Percentiles rank a stretch among this genome's conserved stretches.
These are phyloP conservation scores for Lactarius tabidus DNA, from an alignment of 768 basidiomycete genomes.

Conservation along the genomic window DNA sequence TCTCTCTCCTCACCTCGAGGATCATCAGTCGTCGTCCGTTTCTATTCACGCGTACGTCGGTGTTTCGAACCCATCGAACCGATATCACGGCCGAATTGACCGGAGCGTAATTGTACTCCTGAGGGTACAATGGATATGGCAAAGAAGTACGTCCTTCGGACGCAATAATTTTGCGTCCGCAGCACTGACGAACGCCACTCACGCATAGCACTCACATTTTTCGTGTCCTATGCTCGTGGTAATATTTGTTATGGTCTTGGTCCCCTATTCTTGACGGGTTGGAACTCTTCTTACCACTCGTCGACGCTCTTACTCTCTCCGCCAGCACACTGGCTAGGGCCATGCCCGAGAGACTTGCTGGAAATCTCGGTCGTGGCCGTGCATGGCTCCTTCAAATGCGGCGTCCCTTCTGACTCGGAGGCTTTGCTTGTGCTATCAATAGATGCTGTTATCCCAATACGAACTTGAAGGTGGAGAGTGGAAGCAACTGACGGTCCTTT, in stretches of 20 bases:
- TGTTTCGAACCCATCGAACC: not conserved
- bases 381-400: not conserved
- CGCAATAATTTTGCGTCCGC: not conserved
- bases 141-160: not conserved
- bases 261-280: not conserved
- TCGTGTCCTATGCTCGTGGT: not conserved
- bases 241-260: not conserved
- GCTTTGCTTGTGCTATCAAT: not conserved
- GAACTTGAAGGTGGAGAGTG: not conserved
- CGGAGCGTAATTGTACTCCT: not conserved
- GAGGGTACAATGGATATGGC: not conserved
- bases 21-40: not conserved
- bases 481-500: not conserved
- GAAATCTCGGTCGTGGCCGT: not conserved
- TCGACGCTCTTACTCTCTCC: not conserved
- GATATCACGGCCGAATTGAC: not conserved
- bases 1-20: not conserved
- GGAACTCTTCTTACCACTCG: not conserved
- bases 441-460: not conserved
- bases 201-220: not conserved
- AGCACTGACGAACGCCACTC: not conserved
- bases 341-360: not conserved
- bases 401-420: not conserved
- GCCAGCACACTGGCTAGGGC: not conserved
- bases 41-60: not conserved